Percentiles rank a stretch among this genome's conserved stretches.
phyloP scores from a whole-genome alignment of 257 asterid genomes.

The Solanum commersonii region DNA sequence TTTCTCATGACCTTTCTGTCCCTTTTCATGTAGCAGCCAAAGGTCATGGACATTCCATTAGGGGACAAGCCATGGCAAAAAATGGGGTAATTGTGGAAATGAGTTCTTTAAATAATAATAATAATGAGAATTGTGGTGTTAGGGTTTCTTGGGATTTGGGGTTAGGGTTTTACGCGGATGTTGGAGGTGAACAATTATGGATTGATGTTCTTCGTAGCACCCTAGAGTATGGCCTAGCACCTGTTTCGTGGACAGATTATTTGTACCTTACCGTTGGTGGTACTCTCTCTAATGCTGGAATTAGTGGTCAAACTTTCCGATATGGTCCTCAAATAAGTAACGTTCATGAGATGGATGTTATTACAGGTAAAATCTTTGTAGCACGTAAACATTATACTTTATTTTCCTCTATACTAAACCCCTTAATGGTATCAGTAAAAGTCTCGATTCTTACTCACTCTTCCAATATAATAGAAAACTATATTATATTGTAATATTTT shows the following conservation, averaged over 20 bases:
- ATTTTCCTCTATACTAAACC: background rate
- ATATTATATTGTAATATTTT: no score
- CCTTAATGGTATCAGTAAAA: background rate
- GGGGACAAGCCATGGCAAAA: constrained; percentile 64
- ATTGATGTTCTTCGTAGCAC: constrained; percentile 36
- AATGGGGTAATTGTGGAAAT: constrained; percentile 67
- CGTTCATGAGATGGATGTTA: constrained; percentile 52
- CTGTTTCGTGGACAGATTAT: constrained; percentile 68
- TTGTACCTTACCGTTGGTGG: constrained; percentile 64
- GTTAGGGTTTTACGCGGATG: constrained; percentile 52
- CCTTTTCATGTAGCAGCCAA: constrained; percentile 53
- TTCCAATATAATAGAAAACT: background rate
- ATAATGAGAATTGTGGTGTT: constrained; percentile 1
- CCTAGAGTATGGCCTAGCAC: constrained; percentile 38
- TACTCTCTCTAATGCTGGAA: constrained; percentile 67
- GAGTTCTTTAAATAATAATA: constrained; percentile 13
- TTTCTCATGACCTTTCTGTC: constrained; percentile 25
- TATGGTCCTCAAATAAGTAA: constrained; percentile 74
- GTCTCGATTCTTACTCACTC: background rate
- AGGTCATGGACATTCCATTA: constrained; percentile 67
- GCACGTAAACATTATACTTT: background rate
- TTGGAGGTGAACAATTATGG: constrained; percentile 66
- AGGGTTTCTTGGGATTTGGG: constrained; percentile 34
- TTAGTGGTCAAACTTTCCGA: constrained; percentile 57
- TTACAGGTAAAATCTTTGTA: constrained; percentile 34